Base-by-base conservation (phyloP, 345 rosid genomes). In the Stellera chamaejasme region DNA sequence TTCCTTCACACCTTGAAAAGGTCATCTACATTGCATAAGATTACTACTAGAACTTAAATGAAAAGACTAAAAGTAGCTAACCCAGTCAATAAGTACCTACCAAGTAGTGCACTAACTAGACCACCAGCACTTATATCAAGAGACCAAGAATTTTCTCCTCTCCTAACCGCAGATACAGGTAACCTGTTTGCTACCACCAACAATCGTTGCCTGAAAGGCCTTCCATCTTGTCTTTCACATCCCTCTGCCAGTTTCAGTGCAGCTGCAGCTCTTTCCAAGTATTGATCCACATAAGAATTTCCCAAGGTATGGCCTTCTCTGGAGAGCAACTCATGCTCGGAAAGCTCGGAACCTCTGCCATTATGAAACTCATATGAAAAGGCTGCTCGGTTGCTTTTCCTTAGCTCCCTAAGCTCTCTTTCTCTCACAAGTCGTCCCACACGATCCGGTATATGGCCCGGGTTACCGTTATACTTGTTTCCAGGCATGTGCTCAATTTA, bases 121-220 rank as follows among this genome's bases (percentile, higher is more conserved):
- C 99, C 99, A 28, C 99, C 99, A 55, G 82, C 97, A 82, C 99
- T 94, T 52, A 90, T 83, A 75, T 94, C 99, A 19, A 94, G 79
- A 53, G 90, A 85, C 99, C 99, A 94, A 2, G 84, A 74, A 48
- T 94, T 90, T 79, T 87, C 96, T 53, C 96, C 96, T 76, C 87
- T 77, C 69, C 99, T 79, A 65, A 90, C 86, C 0, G 99, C 99
- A 67, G 96, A 94, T 55, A 94, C 99, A 0, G 99, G 99, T 42
- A 94, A 76, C 74, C 99, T 82, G 45, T 94, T 94, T 68, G 99
- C 99, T 66, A 94, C 99, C 10, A 94, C 99, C 74, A 94, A 77
- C 27, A 94, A 71, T 43, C 99, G 69, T 62, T 94, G 99, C 75
- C 78, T 87, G 52, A 71, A 54, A 71, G 92, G 84, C 80, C 81